Conservation (phyloP, 2,329 filamentous ascomycete genomes). For the Grosmannia clavigera region DNA sequence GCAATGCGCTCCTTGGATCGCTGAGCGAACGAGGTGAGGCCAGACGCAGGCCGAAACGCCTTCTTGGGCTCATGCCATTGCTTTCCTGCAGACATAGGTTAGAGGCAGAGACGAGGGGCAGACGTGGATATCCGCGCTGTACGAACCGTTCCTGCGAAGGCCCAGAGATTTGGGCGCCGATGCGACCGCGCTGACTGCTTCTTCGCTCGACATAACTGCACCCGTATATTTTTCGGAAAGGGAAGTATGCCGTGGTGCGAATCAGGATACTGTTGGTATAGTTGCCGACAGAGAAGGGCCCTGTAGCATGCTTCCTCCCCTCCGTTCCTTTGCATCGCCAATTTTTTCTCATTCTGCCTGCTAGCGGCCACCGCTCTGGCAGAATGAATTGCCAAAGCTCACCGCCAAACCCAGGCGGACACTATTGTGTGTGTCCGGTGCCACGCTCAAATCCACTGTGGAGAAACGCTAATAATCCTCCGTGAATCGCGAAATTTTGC, state of each 20-base stretch:
- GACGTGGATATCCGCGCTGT: not conserved
- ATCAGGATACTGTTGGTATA: not conserved
- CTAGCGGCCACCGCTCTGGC: not conserved
- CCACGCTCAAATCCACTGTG: not conserved
- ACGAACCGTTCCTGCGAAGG: constrained; percentile 52
- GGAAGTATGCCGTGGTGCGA: not conserved
- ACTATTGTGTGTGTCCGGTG: not conserved
- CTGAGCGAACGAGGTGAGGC: constrained; percentile 68
- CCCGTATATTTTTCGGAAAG: not conserved
- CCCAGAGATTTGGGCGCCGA: constrained; percentile 35
- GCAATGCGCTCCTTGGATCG: constrained; percentile 58
- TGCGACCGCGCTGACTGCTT: constrained; percentile 22
- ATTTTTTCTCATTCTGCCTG: not conserved
- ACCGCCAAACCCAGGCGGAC: not conserved
- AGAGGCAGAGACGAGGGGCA: not conserved
- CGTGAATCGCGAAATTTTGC: constrained; percentile 1
- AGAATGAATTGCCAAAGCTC: not conserved
- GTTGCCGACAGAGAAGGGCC: not conserved
- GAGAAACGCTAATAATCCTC: constrained; percentile 3
- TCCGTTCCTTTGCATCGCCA: not conserved
- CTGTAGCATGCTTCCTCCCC: not conserved
- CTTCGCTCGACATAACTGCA: constrained; percentile 30
- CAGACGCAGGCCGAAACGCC: constrained; percentile 71
- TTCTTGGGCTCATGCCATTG: constrained; percentile 81
- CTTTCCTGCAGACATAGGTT: constrained; percentile 51